phyloP scores from a whole-genome alignment of 192 early-diverging fungal genomes.

The Dissophora globulifera region DNA sequence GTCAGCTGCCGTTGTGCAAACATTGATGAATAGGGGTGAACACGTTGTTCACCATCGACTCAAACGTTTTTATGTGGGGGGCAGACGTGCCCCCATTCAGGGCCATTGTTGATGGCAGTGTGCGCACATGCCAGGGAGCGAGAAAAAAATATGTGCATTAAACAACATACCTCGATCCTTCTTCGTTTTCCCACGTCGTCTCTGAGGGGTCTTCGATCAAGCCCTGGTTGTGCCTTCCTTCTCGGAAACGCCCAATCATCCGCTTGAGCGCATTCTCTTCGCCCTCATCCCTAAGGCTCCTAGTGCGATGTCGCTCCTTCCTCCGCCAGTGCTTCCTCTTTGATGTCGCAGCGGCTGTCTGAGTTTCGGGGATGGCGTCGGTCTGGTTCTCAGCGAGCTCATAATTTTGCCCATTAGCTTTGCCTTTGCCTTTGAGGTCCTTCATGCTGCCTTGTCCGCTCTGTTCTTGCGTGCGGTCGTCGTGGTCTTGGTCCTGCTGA shows the following conservation, averaged over 20 bases:
- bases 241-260: constrained; percentile 13
- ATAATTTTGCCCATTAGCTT: constrained; percentile 6
- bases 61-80: no score
- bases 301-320: constrained; percentile 32
- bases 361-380: no score
- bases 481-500: not conserved
- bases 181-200: constrained; percentile 30
- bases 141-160: not conserved
- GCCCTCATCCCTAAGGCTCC: constrained; percentile 41
- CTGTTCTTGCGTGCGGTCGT: not conserved
- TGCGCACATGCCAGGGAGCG: not conserved
- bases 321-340: not conserved
- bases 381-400: no score
- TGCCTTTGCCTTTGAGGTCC: constrained; percentile 12
- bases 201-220: constrained; percentile 21
- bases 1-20: not conserved
- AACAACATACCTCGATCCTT: constrained; percentile 21
- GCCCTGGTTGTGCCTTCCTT: constrained; percentile 6
- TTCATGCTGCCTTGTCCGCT: not conserved
- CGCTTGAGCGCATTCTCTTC: constrained; percentile 24
- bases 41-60: not conserved
- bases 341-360: not conserved
- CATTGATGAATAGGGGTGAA: not conserved
- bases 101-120: no score
- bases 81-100: no score